Percentiles rank a stretch among this genome's conserved stretches.
These are phyloP conservation scores for Microbotryum silenes-acaulis DNA, from an alignment of 1,284 basidiomycete genomes.

Conservation along the genomic window DNA sequence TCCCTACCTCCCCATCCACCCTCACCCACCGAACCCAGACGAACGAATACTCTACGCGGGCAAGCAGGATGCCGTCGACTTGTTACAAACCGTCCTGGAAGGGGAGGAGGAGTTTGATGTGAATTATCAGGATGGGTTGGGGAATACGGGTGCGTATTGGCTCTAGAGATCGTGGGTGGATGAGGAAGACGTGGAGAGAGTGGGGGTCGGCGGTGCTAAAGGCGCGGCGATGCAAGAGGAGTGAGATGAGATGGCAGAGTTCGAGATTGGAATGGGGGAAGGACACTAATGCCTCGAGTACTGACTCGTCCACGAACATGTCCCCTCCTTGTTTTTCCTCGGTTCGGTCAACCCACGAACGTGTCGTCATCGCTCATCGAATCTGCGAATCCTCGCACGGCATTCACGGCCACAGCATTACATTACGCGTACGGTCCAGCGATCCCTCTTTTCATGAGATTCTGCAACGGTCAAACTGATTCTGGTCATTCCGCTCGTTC, in stretches of 20 bases:
- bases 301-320: background rate
- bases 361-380: background rate
- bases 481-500: background rate
- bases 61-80: constrained; percentile 63
- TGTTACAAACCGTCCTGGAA: constrained; percentile 55
- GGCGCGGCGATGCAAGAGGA: constrained; percentile 48
- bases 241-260: too few species aligned
- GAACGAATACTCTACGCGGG: constrained; percentile 67
- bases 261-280: constrained; percentile 55
- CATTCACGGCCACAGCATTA: constrained; percentile 49
- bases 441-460: constrained; percentile 9
- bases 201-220: constrained; percentile 2
- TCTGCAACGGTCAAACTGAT: background rate
- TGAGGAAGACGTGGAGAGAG: background rate
- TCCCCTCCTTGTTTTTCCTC: background rate
- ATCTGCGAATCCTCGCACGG: background rate
- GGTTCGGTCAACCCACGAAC: constrained; percentile 1
- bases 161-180: background rate
- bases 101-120: constrained; percentile 50
- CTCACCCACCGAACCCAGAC: constrained; percentile 46
- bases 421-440: constrained; percentile 62
- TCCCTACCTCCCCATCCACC: background rate
- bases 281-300: background rate
- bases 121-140: constrained; percentile 60
- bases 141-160: constrained; percentile 21